These are phyloP conservation scores for Fusarium clavum DNA, from an alignment of 2,329 filamentous ascomycete species.

Conservation along the genomic window DNA sequence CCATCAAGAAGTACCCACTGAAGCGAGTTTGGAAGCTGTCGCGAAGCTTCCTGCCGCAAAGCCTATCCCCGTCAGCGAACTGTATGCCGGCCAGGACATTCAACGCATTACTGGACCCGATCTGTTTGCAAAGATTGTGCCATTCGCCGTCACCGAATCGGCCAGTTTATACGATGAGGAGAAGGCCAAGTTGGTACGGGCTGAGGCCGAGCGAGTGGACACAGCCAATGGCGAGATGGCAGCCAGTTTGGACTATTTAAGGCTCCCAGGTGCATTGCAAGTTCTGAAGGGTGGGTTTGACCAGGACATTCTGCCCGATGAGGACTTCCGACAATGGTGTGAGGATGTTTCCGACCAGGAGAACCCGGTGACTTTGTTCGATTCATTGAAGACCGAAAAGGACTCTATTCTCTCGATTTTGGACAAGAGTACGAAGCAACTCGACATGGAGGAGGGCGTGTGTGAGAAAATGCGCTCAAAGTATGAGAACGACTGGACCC, in stretches of 20 bases:
- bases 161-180: constrained; percentile 98
- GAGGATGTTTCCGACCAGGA: constrained; percentile 90
- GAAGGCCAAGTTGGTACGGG: constrained; percentile 93
- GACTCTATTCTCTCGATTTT: constrained; percentile 77
- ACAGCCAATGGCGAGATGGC: constrained; percentile 96
- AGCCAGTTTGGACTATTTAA: constrained; percentile 91
- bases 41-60: constrained; percentile 95
- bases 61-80: constrained; percentile 94
- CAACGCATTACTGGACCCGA: constrained; percentile 96
- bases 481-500: constrained; percentile 95
- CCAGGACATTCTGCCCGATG: constrained; percentile 86
- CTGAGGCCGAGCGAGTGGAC: constrained; percentile 93
- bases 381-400: constrained; percentile 81
- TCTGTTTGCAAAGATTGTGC: constrained; percentile 96
- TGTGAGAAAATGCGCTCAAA: constrained; percentile 99
- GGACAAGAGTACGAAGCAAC: constrained; percentile 84
- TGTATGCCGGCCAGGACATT: constrained; percentile 97
- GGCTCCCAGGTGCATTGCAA: constrained; percentile 88
- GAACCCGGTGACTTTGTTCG: constrained; percentile 81
- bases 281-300: constrained; percentile 94
- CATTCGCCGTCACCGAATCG: constrained; percentile 94
- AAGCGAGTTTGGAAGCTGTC: constrained; percentile 83
- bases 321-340: constrained; percentile 94
- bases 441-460: constrained; percentile 97
- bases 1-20: constrained; percentile 88